These are phyloP conservation scores for Rhizopogon rudus DNA, from an alignment of 768 basidiomycete species.

Conservation along the genomic window DNA sequence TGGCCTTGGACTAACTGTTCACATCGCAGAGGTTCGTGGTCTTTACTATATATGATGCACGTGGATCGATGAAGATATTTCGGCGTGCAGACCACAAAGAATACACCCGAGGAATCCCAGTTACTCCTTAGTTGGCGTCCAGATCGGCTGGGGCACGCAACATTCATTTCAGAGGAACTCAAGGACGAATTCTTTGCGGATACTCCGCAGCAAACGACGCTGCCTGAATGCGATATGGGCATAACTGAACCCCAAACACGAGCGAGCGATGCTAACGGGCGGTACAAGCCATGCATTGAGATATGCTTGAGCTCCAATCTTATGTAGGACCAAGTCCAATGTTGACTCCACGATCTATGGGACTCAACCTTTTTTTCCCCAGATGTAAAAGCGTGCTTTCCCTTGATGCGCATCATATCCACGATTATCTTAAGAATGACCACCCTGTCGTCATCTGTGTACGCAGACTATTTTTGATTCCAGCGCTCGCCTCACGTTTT, in stretches of 20 bases:
- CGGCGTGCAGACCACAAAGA: conserved; percentile 36
- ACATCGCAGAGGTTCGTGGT: conserved; percentile 72
- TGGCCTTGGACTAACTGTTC: conserved; percentile 71
- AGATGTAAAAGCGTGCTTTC: conserved; percentile 66
- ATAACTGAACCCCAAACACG: background rate
- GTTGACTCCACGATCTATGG: background rate
- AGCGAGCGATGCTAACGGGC: conserved; percentile 1
- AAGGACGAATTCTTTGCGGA: conserved; percentile 45
- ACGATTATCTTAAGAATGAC: conserved; percentile 52
- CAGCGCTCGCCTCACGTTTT: background rate
- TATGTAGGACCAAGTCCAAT: conserved; percentile 37
- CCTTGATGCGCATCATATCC: conserved; percentile 70
- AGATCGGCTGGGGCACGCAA: conserved; percentile 74
- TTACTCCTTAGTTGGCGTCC: conserved; percentile 58
- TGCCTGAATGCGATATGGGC: background rate
- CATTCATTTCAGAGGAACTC: conserved; percentile 63
- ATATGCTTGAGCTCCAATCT: conserved; percentile 81
- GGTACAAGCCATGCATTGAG: conserved; percentile 60
- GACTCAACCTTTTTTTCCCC: background rate
- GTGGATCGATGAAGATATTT: background rate
- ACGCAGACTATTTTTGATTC: conserved; percentile 4
- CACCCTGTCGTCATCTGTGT: conserved; percentile 81
- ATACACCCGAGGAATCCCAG: conserved; percentile 53
- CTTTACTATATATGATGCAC: background rate
- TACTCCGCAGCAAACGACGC: conserved; percentile 13